Evolutionary conservation across 1,284 basidiomycete species (phyloP), one percentile per base, ranked within the genome.

Genomic region (Somion occarium): DNA sequence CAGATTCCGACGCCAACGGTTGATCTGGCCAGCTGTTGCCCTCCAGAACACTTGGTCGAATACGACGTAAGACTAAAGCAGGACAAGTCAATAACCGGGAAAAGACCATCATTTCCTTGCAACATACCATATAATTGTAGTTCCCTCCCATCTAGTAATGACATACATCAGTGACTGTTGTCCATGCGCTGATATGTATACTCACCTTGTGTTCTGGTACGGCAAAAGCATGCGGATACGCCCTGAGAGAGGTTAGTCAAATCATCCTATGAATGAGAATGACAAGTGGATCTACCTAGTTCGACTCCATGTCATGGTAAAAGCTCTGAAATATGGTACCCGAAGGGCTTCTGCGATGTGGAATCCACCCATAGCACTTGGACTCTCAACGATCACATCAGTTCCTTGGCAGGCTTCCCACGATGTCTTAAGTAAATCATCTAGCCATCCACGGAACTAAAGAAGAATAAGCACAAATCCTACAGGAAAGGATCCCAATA

Each of bases 41-140:
- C 91, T 80, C 96, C 96, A 99, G 69, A 99, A 97, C 34, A 99
- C 90, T 73, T 98, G 94, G 65, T 99, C 96, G 64, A 98, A 98
- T 79, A 93, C 83, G 52, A 92, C 89, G 65, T 92, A 93, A 3
- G 90, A 85, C 85, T 89, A 46, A 5, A 48, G 49, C 22, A 37
- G 3, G 18, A 42, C 46, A 27, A 23, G 34, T 38, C 25, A 46
- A 43, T 45, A 11, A 46, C 30, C 24, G 11, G 18, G 24, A 46
- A 34, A 26, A 46, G n/a, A 12, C 15, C 38, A 23, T 15, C n/a
- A 15, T 20, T 39, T 39, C 38, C 38, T 5, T 30, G 22, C 38
- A 15, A 54, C 72, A 57, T 64, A 90, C 90, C 93, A 98, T 96
- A 69, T 97, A 98, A 66, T 99, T 99, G 70, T 98, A 99, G 56